phyloP scores from a whole-genome alignment of 352 stramenopile species.

The Phytophthora chlamydospora region DNA sequence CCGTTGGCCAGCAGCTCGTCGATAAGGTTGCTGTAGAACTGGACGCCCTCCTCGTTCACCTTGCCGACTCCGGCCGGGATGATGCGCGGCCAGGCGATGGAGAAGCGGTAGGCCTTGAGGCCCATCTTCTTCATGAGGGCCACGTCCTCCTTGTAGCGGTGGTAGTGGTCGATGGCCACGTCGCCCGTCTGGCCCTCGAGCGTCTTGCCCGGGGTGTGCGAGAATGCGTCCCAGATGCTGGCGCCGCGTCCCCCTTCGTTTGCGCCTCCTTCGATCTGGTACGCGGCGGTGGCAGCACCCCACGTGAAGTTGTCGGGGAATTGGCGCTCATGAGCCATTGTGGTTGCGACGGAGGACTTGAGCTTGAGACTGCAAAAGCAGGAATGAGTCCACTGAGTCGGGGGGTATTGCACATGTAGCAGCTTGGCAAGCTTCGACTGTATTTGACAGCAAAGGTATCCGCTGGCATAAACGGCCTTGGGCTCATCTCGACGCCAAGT shows the following conservation, averaged over 20 bases:
- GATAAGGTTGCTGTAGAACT: slow-evolving; percentile 93
- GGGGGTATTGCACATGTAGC: not conserved
- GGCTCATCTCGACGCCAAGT: too few relatives aligned
- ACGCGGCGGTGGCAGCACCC: slow-evolving; percentile 87
- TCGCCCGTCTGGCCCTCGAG: slow-evolving; percentile 83
- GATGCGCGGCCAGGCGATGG: slow-evolving; percentile 93
- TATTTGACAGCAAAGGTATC: slow-evolving; percentile 2
- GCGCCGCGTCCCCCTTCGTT: slow-evolving; percentile 82
- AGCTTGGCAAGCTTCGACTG: slow-evolving; percentile 8
- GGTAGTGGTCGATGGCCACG: slow-evolving; percentile 92
- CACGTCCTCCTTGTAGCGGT: slow-evolving; percentile 91
- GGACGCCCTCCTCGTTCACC: slow-evolving; percentile 87
- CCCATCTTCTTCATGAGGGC: slow-evolving; percentile 91
- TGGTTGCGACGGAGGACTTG: slow-evolving; percentile 1
- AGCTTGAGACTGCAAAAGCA: slow-evolving; percentile 7
- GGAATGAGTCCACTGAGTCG: slow-evolving; percentile 8
- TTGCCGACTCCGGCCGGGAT: slow-evolving; percentile 77
- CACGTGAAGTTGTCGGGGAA: slow-evolving; percentile 80
- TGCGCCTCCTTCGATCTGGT: slow-evolving; percentile 93
- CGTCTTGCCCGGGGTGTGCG: slow-evolving; percentile 62
- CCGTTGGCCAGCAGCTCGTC: slow-evolving; percentile 78
- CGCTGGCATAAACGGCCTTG: slow-evolving; percentile 6
- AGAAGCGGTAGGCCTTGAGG: slow-evolving; percentile 92
- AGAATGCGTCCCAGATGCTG: slow-evolving; percentile 93
- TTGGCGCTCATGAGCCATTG: slow-evolving; percentile 36